Evolutionary conservation across 164 flowering plant species (phyloP).

Genomic region (Annona squamosa): DNA sequence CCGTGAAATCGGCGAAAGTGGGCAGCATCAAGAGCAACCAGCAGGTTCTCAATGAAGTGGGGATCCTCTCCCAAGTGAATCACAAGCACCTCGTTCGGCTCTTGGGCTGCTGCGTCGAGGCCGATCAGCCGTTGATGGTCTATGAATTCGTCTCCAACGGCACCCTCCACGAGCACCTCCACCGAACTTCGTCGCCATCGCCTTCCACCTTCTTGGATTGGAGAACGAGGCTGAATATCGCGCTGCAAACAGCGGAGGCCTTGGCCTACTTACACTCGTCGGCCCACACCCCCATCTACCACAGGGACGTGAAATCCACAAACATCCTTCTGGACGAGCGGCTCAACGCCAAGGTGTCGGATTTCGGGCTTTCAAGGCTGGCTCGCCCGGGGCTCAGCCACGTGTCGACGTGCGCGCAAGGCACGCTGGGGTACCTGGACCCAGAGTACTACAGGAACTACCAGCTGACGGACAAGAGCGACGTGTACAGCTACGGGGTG

Average conservation of each 20-base stretch:
- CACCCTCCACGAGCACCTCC: constrained; percentile 52
- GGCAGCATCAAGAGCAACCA: constrained; percentile 50
- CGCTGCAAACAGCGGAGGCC: constrained; percentile 58
- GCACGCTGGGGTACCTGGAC: constrained; percentile 70
- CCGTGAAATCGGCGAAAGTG: constrained; percentile 57
- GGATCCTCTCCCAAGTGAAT: constrained; percentile 65
- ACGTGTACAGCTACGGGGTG: constrained; percentile 68
- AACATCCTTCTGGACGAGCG: constrained; percentile 57
- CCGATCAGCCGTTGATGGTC: constrained; percentile 55
- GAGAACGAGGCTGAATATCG: constrained; percentile 44
- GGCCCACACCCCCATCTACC: constrained; percentile 52
- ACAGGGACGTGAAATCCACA: constrained; percentile 62
- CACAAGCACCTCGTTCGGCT: constrained; percentile 56
- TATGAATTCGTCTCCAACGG: constrained; percentile 64
- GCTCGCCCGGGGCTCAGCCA: constrained; percentile 57
- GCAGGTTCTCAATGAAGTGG: constrained; percentile 65
- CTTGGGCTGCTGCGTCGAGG: constrained; percentile 60
- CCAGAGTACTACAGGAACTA: constrained; percentile 63
- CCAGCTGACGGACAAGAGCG: constrained; percentile 65
- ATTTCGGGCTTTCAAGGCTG: constrained; percentile 61
- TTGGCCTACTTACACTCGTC: constrained; percentile 61
- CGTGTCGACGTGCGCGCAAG: constrained; percentile 63
- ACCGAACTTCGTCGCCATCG: constrained; percentile 16
- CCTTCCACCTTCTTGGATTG: constrained; percentile 26
- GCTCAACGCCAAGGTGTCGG: constrained; percentile 54